Base-by-base conservation (phyloP, 2,329 filamentous ascomycete genomes). In the Bertia moriformis region DNA sequence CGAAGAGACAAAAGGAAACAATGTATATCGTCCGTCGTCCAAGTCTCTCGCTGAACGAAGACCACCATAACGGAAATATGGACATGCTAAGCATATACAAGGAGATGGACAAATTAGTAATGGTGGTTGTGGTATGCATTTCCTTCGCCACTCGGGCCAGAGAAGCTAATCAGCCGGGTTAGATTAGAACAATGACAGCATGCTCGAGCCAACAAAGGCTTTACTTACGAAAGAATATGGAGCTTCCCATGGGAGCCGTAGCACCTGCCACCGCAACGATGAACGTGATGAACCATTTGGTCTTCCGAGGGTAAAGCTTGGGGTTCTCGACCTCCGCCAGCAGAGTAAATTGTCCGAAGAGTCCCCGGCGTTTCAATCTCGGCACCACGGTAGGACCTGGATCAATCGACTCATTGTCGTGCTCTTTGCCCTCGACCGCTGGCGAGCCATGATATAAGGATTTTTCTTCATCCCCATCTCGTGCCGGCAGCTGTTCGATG, bases 201-300 rank as follows among this genome's bases (percentile, higher is more conserved):
- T 27, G 14, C 18, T n/a, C 15, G 32, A 43, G 24, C 30, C 10
- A 36, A 19, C 4, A 32, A 39, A 38, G 15, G 38, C 2, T 17
- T 12, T 18, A 67, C 77, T 59, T 58, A 84, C 81, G 86, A 48
- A 89, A 80, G 41, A 94, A 77, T 40, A 94, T 87, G 2, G 81
- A 73, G 19, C 83, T 88, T 1, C 88, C 88, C 62, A 94, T 75
- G 0, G 88, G 88, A 1, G 82, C 85, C 1, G 75, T 82, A 13
- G 79, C 76, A 2, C 75, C 86, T 2, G 85, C 85, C 14, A 88
- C 52, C 2, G 86, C 81, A 36, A 94, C 73, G 37, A 89, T 71
- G 24, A 75, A 65, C 0, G 87, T 93, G 46, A 95, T 77, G 43
- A 73, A 69, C 87, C 87, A 94, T 73, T 94, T 94, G 13, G 73